Percentiles rank a stretch among this genome's conserved stretches.
Evolutionary conservation across 805 yeast species (phyloP).

Genomic region (Myxozyma udenii): DNA sequence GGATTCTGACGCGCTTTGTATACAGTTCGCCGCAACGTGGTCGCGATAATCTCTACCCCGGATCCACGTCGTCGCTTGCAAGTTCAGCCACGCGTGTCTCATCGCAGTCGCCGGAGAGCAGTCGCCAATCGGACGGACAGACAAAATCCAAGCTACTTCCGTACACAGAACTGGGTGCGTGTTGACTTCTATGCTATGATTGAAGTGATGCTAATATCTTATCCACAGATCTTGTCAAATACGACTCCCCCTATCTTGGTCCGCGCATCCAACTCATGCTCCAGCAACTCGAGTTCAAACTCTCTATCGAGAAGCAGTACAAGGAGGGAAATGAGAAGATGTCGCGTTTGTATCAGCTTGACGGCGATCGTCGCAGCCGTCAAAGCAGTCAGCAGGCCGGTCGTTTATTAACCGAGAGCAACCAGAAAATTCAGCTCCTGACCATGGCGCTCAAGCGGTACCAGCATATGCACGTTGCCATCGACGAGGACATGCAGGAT

Average conservation of each 20-base stretch:
- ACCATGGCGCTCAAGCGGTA: constrained; percentile 81
- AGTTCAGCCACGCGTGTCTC: too few relatives aligned
- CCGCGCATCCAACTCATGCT: constrained; percentile 94
- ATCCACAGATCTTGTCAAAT: constrained; percentile 66
- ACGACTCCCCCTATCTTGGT: constrained; percentile 91
- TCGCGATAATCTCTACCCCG: too few relatives aligned
- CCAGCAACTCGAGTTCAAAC: constrained; percentile 88
- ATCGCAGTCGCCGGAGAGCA: too few relatives aligned
- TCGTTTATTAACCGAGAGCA: constrained; percentile 73
- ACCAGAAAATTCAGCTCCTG: constrained; percentile 77
- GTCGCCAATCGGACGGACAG: too few relatives aligned
- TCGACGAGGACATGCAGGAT: constrained; percentile 47
- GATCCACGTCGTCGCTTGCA: too few relatives aligned
- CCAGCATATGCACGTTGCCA: constrained; percentile 77
- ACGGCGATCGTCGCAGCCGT: constrained; percentile 82
- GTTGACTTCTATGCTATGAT: background rate
- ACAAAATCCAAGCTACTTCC: too few relatives aligned
- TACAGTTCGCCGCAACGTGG: too few relatives aligned
- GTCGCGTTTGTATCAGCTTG: constrained; percentile 77
- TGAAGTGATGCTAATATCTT: background rate
- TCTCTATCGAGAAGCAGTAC: constrained; percentile 91
- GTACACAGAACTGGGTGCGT: constrained; percentile 29
- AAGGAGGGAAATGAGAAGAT: constrained; percentile 89
- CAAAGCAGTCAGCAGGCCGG: constrained; percentile 86
- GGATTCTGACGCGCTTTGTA: background rate